These are phyloP conservation scores for Rutidosis leptorrhynchoides DNA, from an alignment of 129 eudicot species.

Conservation along the genomic window DNA sequence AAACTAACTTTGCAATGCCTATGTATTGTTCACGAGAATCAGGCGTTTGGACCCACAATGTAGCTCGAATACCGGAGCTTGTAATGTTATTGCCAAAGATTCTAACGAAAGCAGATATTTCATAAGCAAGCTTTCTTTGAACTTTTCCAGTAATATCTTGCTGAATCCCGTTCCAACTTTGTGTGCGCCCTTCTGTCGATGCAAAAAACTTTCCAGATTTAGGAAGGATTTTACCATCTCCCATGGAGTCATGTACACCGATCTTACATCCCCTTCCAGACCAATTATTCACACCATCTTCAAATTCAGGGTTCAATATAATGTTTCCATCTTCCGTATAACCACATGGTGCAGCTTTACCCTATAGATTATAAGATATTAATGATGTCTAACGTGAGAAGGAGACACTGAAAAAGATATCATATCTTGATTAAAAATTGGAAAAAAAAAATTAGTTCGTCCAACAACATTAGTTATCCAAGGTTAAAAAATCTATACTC, in stretches of 20 bases:
- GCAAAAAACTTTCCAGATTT: conserved; percentile 77
- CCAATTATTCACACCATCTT: conserved; percentile 74
- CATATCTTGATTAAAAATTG: background rate
- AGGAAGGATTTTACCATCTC: conserved; percentile 60
- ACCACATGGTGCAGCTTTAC: conserved; percentile 9
- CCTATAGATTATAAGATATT: conserved; percentile 29
- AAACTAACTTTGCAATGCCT: conserved; percentile 68
- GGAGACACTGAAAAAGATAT: background rate
- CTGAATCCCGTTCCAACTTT: conserved; percentile 89
- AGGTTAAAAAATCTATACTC: too few species aligned
- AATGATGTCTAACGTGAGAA: background rate
- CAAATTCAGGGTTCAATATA: conserved; percentile 70
- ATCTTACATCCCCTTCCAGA: conserved; percentile 91
- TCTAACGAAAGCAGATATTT: conserved; percentile 55
- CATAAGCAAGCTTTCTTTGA: conserved; percentile 66
- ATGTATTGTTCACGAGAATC: conserved; percentile 81
- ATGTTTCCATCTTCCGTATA: conserved; percentile 48
- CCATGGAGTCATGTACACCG: conserved; percentile 55
- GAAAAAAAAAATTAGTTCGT: background rate
- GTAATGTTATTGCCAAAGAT: conserved; percentile 67
- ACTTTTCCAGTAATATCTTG: conserved; percentile 84
- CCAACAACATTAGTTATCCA: background rate
- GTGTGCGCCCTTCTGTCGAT: conserved; percentile 67
- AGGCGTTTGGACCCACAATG: conserved; percentile 68
- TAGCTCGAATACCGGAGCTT: conserved; percentile 54